These are phyloP conservation scores for Zymoseptoria crescenta DNA, from an alignment of 2,329 filamentous ascomycete species.

Conservation along the genomic window DNA sequence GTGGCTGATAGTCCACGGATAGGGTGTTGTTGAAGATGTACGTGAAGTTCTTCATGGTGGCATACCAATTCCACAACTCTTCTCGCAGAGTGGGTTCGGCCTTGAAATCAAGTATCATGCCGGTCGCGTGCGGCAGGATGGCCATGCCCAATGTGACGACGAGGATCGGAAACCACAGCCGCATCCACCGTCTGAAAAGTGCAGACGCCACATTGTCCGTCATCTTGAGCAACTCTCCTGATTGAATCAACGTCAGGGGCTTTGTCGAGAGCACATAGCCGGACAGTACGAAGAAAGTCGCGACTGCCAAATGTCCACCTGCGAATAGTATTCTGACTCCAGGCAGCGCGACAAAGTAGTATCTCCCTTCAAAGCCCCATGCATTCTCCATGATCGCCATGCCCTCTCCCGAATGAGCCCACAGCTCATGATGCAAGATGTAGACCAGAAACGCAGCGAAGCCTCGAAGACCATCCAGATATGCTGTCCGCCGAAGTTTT, in stretches of 20 bases:
- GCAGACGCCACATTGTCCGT: constrained; percentile 41
- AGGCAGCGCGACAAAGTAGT: constrained; percentile 48
- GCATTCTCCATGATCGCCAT: constrained; percentile 15
- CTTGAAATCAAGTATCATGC: constrained; percentile 22
- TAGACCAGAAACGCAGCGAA: constrained; percentile 62
- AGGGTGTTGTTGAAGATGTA: constrained; percentile 54
- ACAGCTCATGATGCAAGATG: constrained; percentile 51
- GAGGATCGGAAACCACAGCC: constrained; percentile 47
- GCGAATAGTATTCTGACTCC: constrained; percentile 53
- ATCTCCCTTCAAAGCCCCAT: constrained; percentile 44
- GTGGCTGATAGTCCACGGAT: constrained; percentile 52
- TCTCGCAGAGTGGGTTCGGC: constrained; percentile 37
- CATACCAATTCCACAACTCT: constrained; percentile 46
- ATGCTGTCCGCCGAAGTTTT: constrained; percentile 46
- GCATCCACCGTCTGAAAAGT: constrained; percentile 45
- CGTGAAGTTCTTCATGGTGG: constrained; percentile 61
- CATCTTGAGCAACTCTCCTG: constrained; percentile 20
- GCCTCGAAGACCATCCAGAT: constrained; percentile 58
- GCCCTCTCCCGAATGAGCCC: constrained; percentile 40
- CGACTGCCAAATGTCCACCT: constrained; percentile 54
- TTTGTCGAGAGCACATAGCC: constrained; percentile 47
- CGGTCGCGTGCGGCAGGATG: constrained; percentile 47
- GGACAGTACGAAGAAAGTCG: constrained; percentile 46
- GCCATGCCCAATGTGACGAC: constrained; percentile 48
- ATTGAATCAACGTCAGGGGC: constrained; percentile 34